phyloP scores from a whole-genome alignment of 768 basidiomycete genomes.

The Rhizopogon vesiculosus region DNA sequence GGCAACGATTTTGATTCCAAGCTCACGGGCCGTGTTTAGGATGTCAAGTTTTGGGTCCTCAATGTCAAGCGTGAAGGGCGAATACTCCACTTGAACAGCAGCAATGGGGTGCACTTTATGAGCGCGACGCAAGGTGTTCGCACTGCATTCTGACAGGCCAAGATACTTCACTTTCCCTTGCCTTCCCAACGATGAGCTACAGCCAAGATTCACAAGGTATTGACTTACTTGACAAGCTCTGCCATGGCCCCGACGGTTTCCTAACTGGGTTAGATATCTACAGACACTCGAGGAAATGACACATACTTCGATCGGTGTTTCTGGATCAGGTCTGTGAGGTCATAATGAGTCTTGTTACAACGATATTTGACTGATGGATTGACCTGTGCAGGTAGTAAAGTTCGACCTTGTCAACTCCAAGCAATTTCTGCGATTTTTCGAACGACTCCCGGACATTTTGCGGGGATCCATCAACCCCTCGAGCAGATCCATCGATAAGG shows the following conservation, averaged over 20 bases:
- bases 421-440: constrained; percentile 34
- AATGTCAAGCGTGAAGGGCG: constrained; percentile 43
- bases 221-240: constrained; percentile 43
- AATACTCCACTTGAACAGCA: constrained; percentile 48
- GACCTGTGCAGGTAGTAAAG: constrained; percentile 43
- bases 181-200: constrained; percentile 27
- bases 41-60: constrained; percentile 39
- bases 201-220: not conserved
- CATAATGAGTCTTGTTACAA: not conserved
- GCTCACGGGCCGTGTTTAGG: constrained; percentile 40
- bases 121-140: constrained; percentile 43
- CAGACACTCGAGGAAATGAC: not conserved
- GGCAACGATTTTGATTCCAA: constrained; percentile 45
- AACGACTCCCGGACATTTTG: constrained; percentile 35
- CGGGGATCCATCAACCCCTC: constrained; percentile 31
- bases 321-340: constrained; percentile 31
- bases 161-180: constrained; percentile 44
- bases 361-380: not conserved
- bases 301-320: constrained; percentile 43
- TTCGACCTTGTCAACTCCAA: constrained; percentile 40
- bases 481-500: constrained; percentile 16
- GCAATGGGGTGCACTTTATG: constrained; percentile 46
- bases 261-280: constrained; percentile 9
- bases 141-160: constrained; percentile 49
- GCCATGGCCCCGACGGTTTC: constrained; percentile 45